A percentile compares a stretch with the other conserved stretches of the same genome.
phyloP scores from a whole-genome alignment of 139 green algal genomes.

The Chlamydomonas incerta region DNA sequence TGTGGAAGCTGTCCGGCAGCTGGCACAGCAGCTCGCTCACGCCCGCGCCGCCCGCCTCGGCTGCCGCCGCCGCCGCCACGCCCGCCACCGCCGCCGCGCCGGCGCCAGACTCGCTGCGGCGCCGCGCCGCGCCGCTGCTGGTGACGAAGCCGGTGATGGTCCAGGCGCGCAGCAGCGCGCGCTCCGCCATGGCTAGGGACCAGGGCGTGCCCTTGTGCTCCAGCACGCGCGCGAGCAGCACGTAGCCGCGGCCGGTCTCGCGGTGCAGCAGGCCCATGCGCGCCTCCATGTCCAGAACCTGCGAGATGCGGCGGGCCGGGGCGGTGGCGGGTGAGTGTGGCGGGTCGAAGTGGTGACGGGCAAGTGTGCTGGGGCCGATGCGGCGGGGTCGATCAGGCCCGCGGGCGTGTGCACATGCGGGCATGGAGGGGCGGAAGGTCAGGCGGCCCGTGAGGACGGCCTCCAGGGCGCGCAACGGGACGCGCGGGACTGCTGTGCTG shows the following conservation, averaged over 20 bases:
- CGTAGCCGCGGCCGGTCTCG: conserved; percentile 34
- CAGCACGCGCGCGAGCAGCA: conserved; percentile 36
- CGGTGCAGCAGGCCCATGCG: conserved; percentile 20
- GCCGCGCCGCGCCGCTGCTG: background rate
- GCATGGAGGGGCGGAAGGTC: no score
- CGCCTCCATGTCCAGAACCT: conserved; percentile 26
- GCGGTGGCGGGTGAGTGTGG: no score
- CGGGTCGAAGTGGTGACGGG: no score
- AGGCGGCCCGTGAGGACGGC: no score
- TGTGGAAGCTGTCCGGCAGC: conserved; percentile 37
- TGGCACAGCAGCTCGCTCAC: conserved; percentile 12
- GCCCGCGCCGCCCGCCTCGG: background rate
- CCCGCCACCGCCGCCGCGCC: conserved; percentile 14
- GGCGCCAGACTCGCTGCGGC: background rate
- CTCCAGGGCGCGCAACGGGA: no score
- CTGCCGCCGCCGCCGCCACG: conserved; percentile 13
- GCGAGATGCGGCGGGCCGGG: background rate
- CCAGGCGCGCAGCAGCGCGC: conserved; percentile 39
- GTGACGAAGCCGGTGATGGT: conserved; percentile 8
- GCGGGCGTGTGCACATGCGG: no score
- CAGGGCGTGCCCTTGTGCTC: conserved; percentile 30
- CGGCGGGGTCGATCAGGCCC: no score
- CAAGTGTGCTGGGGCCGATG: no score
- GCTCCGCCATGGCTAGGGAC: conserved; percentile 31
- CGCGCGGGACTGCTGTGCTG: no score